Evolutionary conservation across 2,329 filamentous ascomycete species (phyloP).

Genomic region (Chaetomiaceae sp.): DNA sequence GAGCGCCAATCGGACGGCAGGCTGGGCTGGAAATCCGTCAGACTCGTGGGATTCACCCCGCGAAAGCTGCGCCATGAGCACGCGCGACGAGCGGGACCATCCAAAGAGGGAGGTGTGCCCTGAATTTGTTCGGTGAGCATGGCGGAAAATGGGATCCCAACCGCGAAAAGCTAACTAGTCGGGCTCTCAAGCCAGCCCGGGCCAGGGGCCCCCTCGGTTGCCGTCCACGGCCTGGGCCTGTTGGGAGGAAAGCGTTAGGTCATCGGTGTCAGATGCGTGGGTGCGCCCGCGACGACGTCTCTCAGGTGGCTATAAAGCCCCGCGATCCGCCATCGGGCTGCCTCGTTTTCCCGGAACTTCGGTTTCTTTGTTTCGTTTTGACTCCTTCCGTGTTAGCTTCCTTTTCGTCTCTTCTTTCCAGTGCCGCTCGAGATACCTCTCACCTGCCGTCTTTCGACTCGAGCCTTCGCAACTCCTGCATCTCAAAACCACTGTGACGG

Average conservation of each 20-base stretch:
- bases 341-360: background rate
- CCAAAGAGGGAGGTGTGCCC: background rate
- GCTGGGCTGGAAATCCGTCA: constrained; percentile 11
- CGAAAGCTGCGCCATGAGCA: constrained; percentile 7
- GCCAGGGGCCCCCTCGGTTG: constrained; percentile 11
- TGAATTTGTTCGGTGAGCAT: background rate
- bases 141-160: no score
- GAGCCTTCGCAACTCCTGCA: no score
- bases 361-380: constrained; percentile 1
- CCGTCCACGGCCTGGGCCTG: constrained; percentile 19
- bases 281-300: constrained; percentile 13
- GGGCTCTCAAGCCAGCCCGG: no score
- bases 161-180: no score
- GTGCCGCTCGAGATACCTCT: no score
- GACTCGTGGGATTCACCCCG: constrained; percentile 15
- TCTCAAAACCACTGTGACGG: no score
- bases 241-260: constrained; percentile 23
- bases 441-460: no score
- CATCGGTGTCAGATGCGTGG: constrained; percentile 20
- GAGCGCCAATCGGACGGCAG: constrained; percentile 21
- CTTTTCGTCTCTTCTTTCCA: no score
- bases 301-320: constrained; percentile 22
- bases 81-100: constrained; percentile 5
- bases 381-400: background rate
- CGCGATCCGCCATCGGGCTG: constrained; percentile 20